These are phyloP conservation scores for Akanthomyces dipterigenus DNA, from an alignment of 2,329 filamentous ascomycete genomes.

Conservation along the genomic window DNA sequence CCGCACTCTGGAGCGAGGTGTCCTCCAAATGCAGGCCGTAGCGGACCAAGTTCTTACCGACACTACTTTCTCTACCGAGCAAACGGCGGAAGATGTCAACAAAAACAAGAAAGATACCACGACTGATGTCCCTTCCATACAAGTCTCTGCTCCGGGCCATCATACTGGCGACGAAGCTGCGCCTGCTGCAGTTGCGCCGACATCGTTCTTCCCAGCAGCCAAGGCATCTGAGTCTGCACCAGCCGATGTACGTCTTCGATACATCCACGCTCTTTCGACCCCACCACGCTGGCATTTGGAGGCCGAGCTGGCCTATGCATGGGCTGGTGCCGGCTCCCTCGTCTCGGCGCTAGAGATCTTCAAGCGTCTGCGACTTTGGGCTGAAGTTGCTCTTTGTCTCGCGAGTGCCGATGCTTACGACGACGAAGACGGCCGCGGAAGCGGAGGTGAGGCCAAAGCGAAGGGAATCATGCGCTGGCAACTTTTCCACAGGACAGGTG, in stretches of 20 bases:
- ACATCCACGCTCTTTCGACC: conserved; percentile 76
- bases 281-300: conserved; percentile 92
- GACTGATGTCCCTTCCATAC: conserved; percentile 37
- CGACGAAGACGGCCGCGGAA: conserved; percentile 46
- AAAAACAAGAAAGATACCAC: conserved; percentile 22
- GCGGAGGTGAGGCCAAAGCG: conserved; percentile 70
- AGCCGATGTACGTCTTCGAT: conserved; percentile 67
- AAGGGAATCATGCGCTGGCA: conserved; percentile 68
- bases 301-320: conserved; percentile 85
- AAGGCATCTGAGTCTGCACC: conserved; percentile 73
- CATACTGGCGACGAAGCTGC: conserved; percentile 14
- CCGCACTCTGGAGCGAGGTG: conserved; percentile 79
- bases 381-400: conserved; percentile 86
- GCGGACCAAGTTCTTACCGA: conserved; percentile 94
- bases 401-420: conserved; percentile 56
- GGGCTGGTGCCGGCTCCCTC: conserved; percentile 81
- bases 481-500: conserved; percentile 61
- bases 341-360: conserved; percentile 93
- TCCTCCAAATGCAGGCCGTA: conserved; percentile 88
- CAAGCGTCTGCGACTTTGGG: conserved; percentile 86
- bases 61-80: conserved; percentile 41
- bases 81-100: conserved; percentile 22
- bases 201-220: conserved; percentile 74
- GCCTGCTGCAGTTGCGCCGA: conserved; percentile 39
- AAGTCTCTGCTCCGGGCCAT: conserved; percentile 33